A percentile compares a stretch with the other conserved stretches of the same genome.
Conservation (phyloP, 2,329 filamentous ascomycete species). For the Calonectria montana region DNA sequence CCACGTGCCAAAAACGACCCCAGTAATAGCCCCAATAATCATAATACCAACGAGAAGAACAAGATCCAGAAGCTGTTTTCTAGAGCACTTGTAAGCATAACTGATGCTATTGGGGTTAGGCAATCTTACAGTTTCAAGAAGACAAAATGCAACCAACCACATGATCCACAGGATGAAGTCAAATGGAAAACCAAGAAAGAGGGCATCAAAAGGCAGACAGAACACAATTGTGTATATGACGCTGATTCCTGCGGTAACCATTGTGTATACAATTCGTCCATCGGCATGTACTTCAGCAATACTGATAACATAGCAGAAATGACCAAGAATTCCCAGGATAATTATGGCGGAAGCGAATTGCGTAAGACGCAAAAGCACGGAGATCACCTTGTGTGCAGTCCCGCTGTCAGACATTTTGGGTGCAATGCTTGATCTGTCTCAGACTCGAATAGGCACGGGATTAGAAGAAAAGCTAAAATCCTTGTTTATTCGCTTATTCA, state of each 20-base stretch:
- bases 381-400: constrained; percentile 31
- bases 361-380: constrained; percentile 30
- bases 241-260: constrained; percentile 42
- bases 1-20: constrained; percentile 32
- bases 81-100: background rate
- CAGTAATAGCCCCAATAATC: constrained; percentile 45
- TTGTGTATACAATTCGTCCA: constrained; percentile 37
- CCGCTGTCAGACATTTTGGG: background rate
- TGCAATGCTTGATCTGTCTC: no score
- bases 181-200: constrained; percentile 40
- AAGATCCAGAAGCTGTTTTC: constrained; percentile 24
- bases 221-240: constrained; percentile 41
- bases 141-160: constrained; percentile 43
- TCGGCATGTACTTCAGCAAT: constrained; percentile 21
- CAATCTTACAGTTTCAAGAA: constrained; percentile 36
- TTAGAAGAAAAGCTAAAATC: no score
- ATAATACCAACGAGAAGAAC: constrained; percentile 35
- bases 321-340: constrained; percentile 38
- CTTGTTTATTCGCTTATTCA: no score
- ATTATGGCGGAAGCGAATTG: constrained; percentile 36
- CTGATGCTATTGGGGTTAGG: no score
- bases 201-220: constrained; percentile 33
- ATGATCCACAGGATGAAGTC: constrained; percentile 42
- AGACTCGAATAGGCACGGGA: no score
- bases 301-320: constrained; percentile 33